Evolutionary conservation across 2,329 filamentous ascomycete genomes (phyloP), one percentile per base, ranked within the genome.

Genomic region (Talaromyces sp.): DNA sequence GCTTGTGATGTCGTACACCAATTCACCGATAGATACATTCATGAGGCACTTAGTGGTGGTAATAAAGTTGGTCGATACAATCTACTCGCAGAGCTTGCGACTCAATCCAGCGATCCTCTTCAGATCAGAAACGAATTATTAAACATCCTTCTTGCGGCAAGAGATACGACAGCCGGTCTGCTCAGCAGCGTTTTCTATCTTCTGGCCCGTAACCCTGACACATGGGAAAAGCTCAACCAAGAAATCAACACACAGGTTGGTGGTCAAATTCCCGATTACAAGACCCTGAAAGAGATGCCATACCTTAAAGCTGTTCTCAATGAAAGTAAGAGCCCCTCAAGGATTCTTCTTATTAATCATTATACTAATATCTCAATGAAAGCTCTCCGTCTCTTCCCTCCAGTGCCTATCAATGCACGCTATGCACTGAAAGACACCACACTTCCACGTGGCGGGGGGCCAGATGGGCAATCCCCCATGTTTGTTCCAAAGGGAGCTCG

Each of bases 151-250:
- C 27, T 44, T 11, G 41, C 41, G 2, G 41, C 41, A 22, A 32
- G 41, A 44, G 41, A 44, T 44, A 44, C 41, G 3, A 44, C 41
- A 3, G 41, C 41, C 17, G 41, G 41, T 17, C n/a, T 44, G 16
- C 41, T 44, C 20, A 44, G 41, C 41, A 44, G 41, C n/a, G 41
- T 44, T 17, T 44, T 44, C 29, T 44, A 44, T 44, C 41, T 44
- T 9, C 13, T 44, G 41, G 24, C 41, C 2, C 41, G 41, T 16
- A 44, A 22, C 7, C 41, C 41, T 22, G 41, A 44, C 4, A 29
- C 24, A 13, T 44, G 41, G 41, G 17, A 44, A 24, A 44, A 44
- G 16, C 16, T 44, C 5, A 32, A 29, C 13, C 27, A 33, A 20
- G 41, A 44, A 17, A 24, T 44, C 4, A 27, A 24, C 4, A 9